Conservation (phyloP, 1,139 yeast genomes). For the Candida sp. region DNA sequence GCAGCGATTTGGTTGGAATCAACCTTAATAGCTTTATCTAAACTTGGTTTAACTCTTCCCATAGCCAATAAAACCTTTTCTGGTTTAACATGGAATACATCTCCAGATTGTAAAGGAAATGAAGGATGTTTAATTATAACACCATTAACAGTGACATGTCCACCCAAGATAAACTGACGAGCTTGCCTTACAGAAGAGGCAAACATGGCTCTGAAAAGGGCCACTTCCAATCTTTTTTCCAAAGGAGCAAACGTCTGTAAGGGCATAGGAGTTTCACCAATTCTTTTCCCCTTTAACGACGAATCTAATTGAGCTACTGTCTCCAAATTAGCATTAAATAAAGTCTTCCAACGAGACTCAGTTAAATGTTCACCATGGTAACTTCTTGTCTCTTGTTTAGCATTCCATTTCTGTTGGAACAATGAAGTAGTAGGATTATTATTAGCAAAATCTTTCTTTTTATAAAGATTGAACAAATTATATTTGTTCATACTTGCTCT, state of each 20-base stretch:
- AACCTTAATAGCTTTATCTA: constrained; percentile 60
- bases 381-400: constrained; percentile 90
- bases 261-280: constrained; percentile 72
- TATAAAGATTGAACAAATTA: constrained; percentile 83
- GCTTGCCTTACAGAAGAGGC: constrained; percentile 96
- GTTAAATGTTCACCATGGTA: constrained; percentile 95
- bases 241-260: constrained; percentile 86
- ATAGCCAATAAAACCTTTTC: constrained; percentile 82
- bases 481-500: constrained; percentile 92
- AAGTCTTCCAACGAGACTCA: constrained; percentile 70
- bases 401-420: constrained; percentile 88
- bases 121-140: constrained; percentile 75
- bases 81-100: constrained; percentile 81
- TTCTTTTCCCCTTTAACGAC: constrained; percentile 58
- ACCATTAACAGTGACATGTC: constrained; percentile 86
- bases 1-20: constrained; percentile 69
- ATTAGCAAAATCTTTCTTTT: constrained; percentile 38
- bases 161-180: constrained; percentile 78
- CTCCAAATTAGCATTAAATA: constrained; percentile 70
- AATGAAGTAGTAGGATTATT: constrained; percentile 52
- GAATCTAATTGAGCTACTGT: constrained; percentile 87
- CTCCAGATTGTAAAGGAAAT: constrained; percentile 78
- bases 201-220: constrained; percentile 87
- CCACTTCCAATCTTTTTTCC: constrained; percentile 87
- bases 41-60: constrained; percentile 80